Evolutionary conservation across 2,329 filamentous ascomycete genomes (phyloP).

Genomic region (Chalara sp.): DNA sequence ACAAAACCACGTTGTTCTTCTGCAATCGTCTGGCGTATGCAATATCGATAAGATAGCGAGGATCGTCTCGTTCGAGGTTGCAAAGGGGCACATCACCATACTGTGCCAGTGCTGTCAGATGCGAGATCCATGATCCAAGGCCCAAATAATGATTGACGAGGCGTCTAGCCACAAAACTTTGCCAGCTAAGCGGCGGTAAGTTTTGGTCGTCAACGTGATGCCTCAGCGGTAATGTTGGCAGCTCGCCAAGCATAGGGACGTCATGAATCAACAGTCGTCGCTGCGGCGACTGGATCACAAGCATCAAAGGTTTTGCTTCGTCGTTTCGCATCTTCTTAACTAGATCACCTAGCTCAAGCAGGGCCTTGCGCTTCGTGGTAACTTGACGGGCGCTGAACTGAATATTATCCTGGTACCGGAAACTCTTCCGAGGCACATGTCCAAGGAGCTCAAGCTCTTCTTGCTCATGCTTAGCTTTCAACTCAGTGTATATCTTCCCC

Average conservation of each 20-base stretch:
- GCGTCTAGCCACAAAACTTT: conserved; percentile 77
- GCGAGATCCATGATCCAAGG: conserved; percentile 85
- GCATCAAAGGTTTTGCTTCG: conserved; percentile 69
- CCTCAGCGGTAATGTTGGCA: conserved; percentile 75
- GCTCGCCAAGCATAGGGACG: conserved; percentile 74
- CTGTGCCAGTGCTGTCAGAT: conserved; percentile 78
- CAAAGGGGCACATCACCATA: conserved; percentile 94
- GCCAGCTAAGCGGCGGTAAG: conserved; percentile 89
- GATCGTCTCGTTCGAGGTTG: conserved; percentile 91
- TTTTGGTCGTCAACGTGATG: conserved; percentile 80
- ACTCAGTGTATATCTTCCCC: conserved; percentile 78
- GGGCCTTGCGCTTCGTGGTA: conserved; percentile 80
- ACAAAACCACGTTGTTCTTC: conserved; percentile 86
- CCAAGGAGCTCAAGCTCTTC: conserved; percentile 47
- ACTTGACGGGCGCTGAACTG: conserved; percentile 83
- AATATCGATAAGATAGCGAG: conserved; percentile 90
- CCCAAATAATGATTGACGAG: conserved; percentile 86
- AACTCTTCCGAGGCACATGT: conserved; percentile 70
- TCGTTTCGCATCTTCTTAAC: conserved; percentile 88
- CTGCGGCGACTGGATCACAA: conserved; percentile 88
- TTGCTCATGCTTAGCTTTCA: conserved; percentile 57
- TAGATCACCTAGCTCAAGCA: conserved; percentile 80
- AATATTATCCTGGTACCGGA: conserved; percentile 80
- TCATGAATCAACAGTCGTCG: conserved; percentile 75
- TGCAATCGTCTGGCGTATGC: conserved; percentile 87